These are phyloP conservation scores for Centaurea solstitialis DNA, from an alignment of 129 eudicot species.

Conservation along the genomic window DNA sequence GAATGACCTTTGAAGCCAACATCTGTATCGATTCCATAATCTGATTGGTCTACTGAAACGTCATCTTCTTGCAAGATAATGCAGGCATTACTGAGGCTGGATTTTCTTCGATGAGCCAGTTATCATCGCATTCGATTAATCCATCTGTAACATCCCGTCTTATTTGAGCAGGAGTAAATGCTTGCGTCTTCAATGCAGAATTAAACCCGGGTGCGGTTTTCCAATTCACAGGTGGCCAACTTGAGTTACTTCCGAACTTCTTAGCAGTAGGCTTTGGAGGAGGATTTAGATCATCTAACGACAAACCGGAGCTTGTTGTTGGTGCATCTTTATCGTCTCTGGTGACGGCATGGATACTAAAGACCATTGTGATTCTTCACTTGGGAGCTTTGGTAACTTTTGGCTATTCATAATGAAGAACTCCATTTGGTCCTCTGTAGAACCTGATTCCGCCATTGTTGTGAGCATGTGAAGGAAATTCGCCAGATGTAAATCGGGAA, in stretches of 20 bases:
- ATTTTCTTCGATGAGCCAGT: slow-evolving; percentile 30
- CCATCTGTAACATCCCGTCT: slow-evolving; percentile 10
- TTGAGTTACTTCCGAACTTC: slow-evolving; percentile 42
- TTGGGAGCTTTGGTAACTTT: slow-evolving; percentile 71
- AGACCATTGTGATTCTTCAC: slow-evolving; percentile 66
- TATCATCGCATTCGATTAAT: slow-evolving; percentile 6
- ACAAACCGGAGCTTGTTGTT: slow-evolving; percentile 13
- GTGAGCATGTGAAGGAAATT: slow-evolving; percentile 90
- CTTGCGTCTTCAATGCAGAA: slow-evolving; percentile 25
- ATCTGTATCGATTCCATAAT: not conserved
- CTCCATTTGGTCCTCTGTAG: slow-evolving; percentile 73
- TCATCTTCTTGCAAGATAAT: slow-evolving; percentile 30
- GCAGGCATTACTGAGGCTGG: slow-evolving; percentile 15
- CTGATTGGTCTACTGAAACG: not conserved
- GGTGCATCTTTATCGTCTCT: slow-evolving; percentile 28
- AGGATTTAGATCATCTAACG: slow-evolving; percentile 31
- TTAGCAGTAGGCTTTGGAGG: slow-evolving; percentile 24
- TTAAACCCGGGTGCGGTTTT: slow-evolving; percentile 82
- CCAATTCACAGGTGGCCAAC: slow-evolving; percentile 90
- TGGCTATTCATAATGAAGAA: slow-evolving; percentile 69
- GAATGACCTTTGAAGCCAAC: slow-evolving; percentile 13
- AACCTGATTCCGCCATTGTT: slow-evolving; percentile 80
- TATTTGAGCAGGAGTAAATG: slow-evolving; percentile 11
- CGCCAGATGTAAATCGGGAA: slow-evolving; percentile 69
- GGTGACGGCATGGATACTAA: slow-evolving; percentile 35